Conservation (phyloP, 768 basidiomycete genomes). For the Pleurotus ostreatus region DNA sequence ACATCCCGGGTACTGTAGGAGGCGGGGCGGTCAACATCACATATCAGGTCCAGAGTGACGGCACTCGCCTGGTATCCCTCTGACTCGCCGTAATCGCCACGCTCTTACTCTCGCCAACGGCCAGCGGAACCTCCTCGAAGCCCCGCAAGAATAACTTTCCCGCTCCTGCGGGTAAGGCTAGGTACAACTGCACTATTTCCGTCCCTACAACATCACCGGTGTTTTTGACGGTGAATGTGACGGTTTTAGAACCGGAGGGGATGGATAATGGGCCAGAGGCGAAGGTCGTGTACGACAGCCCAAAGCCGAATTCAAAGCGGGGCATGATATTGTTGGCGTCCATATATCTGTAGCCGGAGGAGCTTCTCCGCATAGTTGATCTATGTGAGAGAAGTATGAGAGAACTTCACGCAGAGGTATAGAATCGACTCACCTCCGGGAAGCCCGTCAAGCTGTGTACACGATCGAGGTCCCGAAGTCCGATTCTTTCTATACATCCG, state of each 20-base stretch:
- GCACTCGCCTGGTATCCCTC: neutral
- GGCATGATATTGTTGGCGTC: constrained; percentile 41
- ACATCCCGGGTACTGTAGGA: constrained; percentile 4
- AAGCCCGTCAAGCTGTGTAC: constrained; percentile 34
- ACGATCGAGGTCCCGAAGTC: constrained; percentile 42
- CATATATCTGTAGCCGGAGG: constrained; percentile 65
- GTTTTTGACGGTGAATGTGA: neutral
- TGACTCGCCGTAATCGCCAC: neutral
- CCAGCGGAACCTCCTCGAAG: neutral
- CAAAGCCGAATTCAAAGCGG: constrained; percentile 7
- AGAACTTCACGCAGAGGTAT: constrained; percentile 9
- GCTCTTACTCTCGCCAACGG: neutral
- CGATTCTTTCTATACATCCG: constrained; percentile 25
- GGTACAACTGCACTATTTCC: neutral
- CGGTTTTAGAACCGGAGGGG: neutral
- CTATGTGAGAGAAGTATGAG: constrained; percentile 18
- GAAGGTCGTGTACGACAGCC: constrained; percentile 64
- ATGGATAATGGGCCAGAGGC: constrained; percentile 24
- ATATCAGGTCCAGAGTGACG: neutral
- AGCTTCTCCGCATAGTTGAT: constrained; percentile 68
- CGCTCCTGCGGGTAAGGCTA: neutral
- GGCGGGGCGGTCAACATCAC: no score
- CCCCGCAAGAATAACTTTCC: neutral
- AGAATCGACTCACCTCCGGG: constrained; percentile 22
- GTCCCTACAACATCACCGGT: constrained; percentile 3